phyloP scores from a whole-genome alignment of 257 asterid genomes.

The Solanum appendiculatum region DNA sequence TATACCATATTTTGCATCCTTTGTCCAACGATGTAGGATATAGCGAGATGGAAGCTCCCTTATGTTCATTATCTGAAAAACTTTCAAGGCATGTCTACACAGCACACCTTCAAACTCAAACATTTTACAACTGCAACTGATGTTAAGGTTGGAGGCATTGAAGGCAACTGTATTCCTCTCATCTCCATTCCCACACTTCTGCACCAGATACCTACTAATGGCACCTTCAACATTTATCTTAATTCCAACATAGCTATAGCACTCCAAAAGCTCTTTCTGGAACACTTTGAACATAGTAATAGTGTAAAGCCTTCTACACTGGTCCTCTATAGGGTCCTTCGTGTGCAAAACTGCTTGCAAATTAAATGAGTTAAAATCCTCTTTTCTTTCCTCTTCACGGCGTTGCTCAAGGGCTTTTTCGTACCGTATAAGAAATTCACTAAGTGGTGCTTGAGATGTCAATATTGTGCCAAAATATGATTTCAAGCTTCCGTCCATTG shows the following conservation, averaged over 20 bases:
- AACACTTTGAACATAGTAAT: constrained; percentile 65
- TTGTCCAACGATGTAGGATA: constrained; percentile 79
- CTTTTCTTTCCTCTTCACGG: constrained; percentile 80
- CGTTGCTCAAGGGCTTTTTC: constrained; percentile 71
- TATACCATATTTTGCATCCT: constrained; percentile 62
- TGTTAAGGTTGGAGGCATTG: constrained; percentile 66
- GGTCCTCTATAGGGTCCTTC: constrained; percentile 94
- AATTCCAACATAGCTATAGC: constrained; percentile 72
- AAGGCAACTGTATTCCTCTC: constrained; percentile 90
- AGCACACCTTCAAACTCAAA: constrained; percentile 90
- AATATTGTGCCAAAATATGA: constrained; percentile 52
- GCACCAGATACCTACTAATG: constrained; percentile 75
- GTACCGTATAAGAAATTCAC: constrained; percentile 55
- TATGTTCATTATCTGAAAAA: constrained; percentile 76
- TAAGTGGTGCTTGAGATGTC: constrained; percentile 52
- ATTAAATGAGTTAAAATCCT: constrained; percentile 73
- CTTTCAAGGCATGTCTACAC: constrained; percentile 81
- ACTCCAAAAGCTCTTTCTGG: constrained; percentile 87
- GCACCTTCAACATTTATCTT: constrained; percentile 86
- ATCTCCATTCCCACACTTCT: constrained; percentile 65
- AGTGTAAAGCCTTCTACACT: constrained; percentile 79
- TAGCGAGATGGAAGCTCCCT: constrained; percentile 85
- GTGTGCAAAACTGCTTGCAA: constrained; percentile 70
- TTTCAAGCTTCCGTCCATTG: constrained; percentile 66
- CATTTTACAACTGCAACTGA: constrained; percentile 87